phyloP scores from a whole-genome alignment of 163 green algal species.

The Chlorella variabilis region DNA sequence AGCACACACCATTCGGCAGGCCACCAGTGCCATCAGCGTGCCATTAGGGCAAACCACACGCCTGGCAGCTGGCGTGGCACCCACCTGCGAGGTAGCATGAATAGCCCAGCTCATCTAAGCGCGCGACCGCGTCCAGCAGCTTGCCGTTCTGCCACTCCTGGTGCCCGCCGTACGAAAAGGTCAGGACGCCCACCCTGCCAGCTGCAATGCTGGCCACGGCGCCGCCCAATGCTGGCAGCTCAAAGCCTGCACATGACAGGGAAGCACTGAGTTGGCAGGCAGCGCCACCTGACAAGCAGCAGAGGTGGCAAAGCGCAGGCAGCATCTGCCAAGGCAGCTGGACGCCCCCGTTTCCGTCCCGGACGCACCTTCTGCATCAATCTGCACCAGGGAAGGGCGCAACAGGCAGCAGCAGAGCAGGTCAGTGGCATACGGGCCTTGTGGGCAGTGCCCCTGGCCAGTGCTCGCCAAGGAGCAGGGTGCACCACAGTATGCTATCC shows the following conservation, averaged over 20 bases:
- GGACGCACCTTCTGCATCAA: neutral
- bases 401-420: too few species aligned
- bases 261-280: too few species aligned
- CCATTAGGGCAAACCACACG: too few species aligned
- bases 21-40: neutral
- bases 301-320: too few species aligned
- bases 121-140: neutral
- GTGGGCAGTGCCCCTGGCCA: too few species aligned
- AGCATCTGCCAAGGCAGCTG: neutral
- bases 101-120: neutral
- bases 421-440: too few species aligned
- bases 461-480: too few species aligned
- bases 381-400: neutral
- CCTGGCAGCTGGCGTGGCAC: neutral
- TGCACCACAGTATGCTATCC: too few species aligned
- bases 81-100: neutral
- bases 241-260: too few species aligned
- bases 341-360: too few species aligned
- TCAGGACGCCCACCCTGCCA: neutral
- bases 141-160: neutral
- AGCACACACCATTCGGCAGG: neutral
- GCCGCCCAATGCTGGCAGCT: neutral
- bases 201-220: neutral
- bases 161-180: neutral
- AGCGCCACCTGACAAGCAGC: too few species aligned